Evolutionary conservation across 2,329 filamentous ascomycete species (phyloP).

Genomic region (Sordariomycetes sp.): DNA sequence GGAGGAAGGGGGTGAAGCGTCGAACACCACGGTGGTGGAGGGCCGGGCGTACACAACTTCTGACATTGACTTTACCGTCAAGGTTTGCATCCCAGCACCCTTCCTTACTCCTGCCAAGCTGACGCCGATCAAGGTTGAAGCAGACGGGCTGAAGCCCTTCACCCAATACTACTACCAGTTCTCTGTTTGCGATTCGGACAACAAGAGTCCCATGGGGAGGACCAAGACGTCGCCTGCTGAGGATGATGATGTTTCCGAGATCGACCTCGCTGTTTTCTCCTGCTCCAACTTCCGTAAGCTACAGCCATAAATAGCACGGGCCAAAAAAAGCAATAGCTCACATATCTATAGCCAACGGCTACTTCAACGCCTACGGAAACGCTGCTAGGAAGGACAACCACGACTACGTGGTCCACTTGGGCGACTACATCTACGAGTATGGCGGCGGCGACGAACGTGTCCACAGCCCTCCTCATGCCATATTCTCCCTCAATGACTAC

Average conservation of each 20-base stretch:
- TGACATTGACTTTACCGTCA: constrained; percentile 56
- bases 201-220: constrained; percentile 47
- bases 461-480: constrained; percentile 13
- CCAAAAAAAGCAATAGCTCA: neutral
- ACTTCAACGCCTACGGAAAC: constrained; percentile 46
- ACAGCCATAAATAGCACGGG: neutral
- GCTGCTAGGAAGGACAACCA: constrained; percentile 43
- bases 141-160: constrained; percentile 44
- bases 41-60: constrained; percentile 56
- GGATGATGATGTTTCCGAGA: constrained; percentile 38
- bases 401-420: constrained; percentile 46
- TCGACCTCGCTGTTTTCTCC: constrained; percentile 57
- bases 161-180: constrained; percentile 61
- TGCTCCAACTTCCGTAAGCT: constrained; percentile 52
- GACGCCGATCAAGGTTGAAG: constrained; percentile 39
- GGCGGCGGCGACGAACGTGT: constrained; percentile 13
- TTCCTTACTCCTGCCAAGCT: neutral
- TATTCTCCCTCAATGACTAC: constrained; percentile 26
- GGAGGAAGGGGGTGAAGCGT: constrained; percentile 22
- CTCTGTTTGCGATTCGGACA: constrained; percentile 49
- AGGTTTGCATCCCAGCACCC: neutral
- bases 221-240: constrained; percentile 55
- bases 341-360: neutral
- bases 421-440: constrained; percentile 54
- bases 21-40: constrained; percentile 31